Evolutionary conservation across 106 monocot genomes (phyloP).

Genomic region (Dendrobium chrysotoxum): DNA sequence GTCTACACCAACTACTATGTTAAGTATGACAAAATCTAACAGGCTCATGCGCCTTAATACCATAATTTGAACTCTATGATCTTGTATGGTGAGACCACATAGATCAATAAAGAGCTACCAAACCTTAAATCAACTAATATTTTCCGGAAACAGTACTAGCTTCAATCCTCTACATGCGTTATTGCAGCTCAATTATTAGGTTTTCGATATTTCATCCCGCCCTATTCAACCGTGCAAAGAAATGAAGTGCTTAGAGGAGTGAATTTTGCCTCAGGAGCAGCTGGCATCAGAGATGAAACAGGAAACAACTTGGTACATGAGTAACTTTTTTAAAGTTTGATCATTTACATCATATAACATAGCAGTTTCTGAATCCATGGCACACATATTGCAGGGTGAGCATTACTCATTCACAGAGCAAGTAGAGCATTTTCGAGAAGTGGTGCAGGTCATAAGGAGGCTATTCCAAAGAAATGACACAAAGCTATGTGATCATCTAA

Average conservation of each 20-base stretch:
- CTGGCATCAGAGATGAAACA: constrained; percentile 65
- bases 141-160: neutral
- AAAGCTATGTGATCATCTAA: constrained; percentile 17
- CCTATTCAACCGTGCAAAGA: constrained; percentile 34
- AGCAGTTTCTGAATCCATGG: neutral
- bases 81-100: too few species aligned
- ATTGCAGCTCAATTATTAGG: constrained; percentile 59
- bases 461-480: constrained; percentile 42
- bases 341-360: neutral
- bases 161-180: neutral
- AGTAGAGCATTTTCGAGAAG: constrained; percentile 40
- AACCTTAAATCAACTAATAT: neutral
- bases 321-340: neutral
- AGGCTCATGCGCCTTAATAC: too few species aligned
- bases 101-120: too few species aligned
- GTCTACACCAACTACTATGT: too few species aligned
- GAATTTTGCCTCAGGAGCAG: constrained; percentile 77
- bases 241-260: constrained; percentile 29
- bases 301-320: constrained; percentile 58
- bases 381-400: constrained; percentile 28
- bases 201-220: constrained; percentile 45
- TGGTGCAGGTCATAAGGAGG: constrained; percentile 18
- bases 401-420: constrained; percentile 52
- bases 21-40: too few species aligned
- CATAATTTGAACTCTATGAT: too few species aligned